Percentiles rank a stretch among this genome's conserved stretches.
Conservation (phyloP, 2,329 filamentous ascomycete genomes). For the Arthrobotrys sinensis region DNA sequence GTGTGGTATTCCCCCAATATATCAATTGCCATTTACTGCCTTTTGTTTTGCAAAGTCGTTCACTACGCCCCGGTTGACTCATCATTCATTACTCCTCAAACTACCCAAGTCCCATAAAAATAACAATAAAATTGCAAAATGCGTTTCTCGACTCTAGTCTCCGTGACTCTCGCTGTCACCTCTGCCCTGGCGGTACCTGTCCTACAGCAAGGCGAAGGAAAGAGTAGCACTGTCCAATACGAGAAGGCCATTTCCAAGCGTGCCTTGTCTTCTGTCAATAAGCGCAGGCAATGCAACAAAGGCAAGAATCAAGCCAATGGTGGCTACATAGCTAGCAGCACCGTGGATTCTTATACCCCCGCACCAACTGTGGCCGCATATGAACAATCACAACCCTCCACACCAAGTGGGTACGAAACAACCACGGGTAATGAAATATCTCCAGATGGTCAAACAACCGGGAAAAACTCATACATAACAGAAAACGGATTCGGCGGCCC, state of each 20-base stretch:
- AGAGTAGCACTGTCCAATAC: conserved; percentile 36
- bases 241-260: conserved; percentile 38
- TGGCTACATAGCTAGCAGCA: conserved; percentile 6
- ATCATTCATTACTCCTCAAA: not conserved
- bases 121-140: conserved; percentile 31
- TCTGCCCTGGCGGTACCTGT: conserved; percentile 35
- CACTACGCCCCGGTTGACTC: conserved; percentile 8
- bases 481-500: not conserved
- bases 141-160: conserved; percentile 45
- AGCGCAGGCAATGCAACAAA: conserved; percentile 37
- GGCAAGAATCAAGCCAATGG: conserved; percentile 8
- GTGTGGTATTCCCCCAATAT: conserved; percentile 38
- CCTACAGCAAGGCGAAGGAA: conserved; percentile 44
- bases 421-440: not conserved
- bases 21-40: not conserved
- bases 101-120: not conserved
- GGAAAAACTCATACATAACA: not conserved
- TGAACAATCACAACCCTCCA: not conserved
- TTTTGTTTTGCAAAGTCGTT: conserved; percentile 8
- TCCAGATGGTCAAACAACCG: not conserved
- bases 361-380: conserved; percentile 1
- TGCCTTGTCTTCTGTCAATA: not conserved
- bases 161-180: conserved; percentile 14
- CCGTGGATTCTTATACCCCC: not conserved
- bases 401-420: conserved; percentile 22